Conservation (phyloP, 1,284 basidiomycete species). For the Heterobasidion occidentale region DNA sequence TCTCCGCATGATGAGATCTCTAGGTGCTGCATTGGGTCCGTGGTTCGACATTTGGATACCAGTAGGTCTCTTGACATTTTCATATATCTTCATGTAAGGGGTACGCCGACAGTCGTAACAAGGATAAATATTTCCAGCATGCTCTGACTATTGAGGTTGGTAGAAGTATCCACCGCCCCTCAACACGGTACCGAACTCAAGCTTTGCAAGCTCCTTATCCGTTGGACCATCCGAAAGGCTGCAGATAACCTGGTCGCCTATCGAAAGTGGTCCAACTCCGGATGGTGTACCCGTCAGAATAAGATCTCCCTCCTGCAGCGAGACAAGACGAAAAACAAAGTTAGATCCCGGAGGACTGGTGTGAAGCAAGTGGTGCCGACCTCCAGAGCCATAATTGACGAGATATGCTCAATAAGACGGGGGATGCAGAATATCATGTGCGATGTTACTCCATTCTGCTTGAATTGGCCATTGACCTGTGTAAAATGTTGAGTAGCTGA, state of each 20-base stretch:
- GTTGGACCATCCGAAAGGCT: constrained; percentile 51
- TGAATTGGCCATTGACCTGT: constrained; percentile 75
- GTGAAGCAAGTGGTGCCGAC: constrained; percentile 31
- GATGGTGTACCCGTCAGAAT: constrained; percentile 87
- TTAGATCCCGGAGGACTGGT: not conserved
- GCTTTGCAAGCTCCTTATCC: constrained; percentile 52
- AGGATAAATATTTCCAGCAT: too few species aligned
- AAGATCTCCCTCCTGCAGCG: constrained; percentile 76
- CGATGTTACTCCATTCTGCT: constrained; percentile 79
- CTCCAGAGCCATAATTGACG: constrained; percentile 94
- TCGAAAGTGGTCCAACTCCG: constrained; percentile 75
- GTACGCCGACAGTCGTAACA: too few species aligned
- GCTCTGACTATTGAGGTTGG: constrained; percentile 5
- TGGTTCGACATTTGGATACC: too few species aligned
- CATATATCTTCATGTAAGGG: too few species aligned
- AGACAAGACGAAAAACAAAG: not conserved
- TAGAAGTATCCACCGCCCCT: constrained; percentile 71
- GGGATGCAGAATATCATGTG: constrained; percentile 96
- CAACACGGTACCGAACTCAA: constrained; percentile 60
- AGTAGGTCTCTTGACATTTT: too few species aligned
- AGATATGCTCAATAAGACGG: constrained; percentile 85
- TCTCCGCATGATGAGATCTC: too few species aligned
- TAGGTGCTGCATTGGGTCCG: too few species aligned
- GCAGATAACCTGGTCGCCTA: constrained; percentile 53
- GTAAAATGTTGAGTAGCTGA: constrained; percentile 1